Conservation (phyloP, 176 grass and related monocot genomes). For the Poa pratensis region DNA sequence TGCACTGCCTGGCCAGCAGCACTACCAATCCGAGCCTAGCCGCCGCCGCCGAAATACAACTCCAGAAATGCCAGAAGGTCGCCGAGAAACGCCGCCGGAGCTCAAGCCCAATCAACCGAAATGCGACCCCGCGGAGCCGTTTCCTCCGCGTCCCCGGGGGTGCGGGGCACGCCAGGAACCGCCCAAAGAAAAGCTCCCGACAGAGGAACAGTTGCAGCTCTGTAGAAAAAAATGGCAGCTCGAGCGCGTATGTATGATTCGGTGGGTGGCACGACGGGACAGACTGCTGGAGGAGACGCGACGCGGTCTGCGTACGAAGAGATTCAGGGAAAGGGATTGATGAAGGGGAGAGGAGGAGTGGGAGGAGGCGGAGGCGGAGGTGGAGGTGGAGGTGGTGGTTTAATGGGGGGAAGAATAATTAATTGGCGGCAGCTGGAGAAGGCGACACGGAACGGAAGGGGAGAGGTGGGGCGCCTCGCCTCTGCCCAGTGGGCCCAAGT, state of each 20-base stretch:
- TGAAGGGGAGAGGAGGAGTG: neutral
- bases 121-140: conserved; percentile 1
- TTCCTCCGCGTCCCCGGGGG: neutral
- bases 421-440: conserved; percentile 61
- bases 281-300: neutral
- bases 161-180: neutral
- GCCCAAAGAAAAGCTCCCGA: neutral
- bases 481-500: neutral
- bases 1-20: neutral
- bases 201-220: neutral
- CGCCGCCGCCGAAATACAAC: neutral
- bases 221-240: neutral
- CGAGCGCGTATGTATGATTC: neutral
- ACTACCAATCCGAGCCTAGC: conserved; percentile 33
- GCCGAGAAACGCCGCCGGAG: conserved; percentile 27
- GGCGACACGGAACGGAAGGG: conserved; percentile 45
- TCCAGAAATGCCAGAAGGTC: neutral
- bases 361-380: conserved; percentile 7
- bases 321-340: conserved; percentile 19
- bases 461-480: neutral
- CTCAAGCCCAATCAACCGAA: neutral
- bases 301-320: conserved; percentile 24
- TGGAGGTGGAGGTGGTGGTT: conserved; percentile 41
- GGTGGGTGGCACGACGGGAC: conserved; percentile 49
- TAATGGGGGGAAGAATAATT: conserved; percentile 61